Conservation (phyloP, 768 basidiomycete species). For the Galerina sulciceps region DNA sequence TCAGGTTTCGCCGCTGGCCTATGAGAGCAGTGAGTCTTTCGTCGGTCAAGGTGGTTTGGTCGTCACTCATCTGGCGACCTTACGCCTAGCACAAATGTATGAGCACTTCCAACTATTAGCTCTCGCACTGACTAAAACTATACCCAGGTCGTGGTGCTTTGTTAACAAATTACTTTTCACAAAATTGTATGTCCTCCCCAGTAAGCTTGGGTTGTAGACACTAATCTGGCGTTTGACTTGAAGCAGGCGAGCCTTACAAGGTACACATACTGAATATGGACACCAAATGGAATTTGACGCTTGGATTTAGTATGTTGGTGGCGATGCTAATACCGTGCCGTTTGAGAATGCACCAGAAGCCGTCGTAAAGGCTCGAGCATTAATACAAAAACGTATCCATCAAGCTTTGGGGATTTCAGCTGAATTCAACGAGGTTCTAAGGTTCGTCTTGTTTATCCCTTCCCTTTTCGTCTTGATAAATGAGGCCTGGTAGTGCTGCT, state of each 20-base stretch:
- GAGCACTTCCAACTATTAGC: not conserved
- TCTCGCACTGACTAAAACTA: not conserved
- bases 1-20: slow-evolving; percentile 76
- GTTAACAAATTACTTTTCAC: slow-evolving; percentile 84
- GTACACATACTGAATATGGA: slow-evolving; percentile 35
- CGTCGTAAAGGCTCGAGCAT: slow-evolving; percentile 56
- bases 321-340: slow-evolving; percentile 72
- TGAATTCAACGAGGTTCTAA: slow-evolving; percentile 79
- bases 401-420: slow-evolving; percentile 43
- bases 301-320: slow-evolving; percentile 69
- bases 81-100: slow-evolving; percentile 69
- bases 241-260: slow-evolving; percentile 83
- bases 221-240: not conserved
- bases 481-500: slow-evolving; percentile 52
- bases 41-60: not conserved
- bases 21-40: slow-evolving; percentile 57
- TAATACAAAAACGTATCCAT: slow-evolving; percentile 61
- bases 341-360: slow-evolving; percentile 62
- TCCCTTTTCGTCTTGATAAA: not conserved
- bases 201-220: not conserved
- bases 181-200: slow-evolving; percentile 62
- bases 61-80: slow-evolving; percentile 4
- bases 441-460: slow-evolving; percentile 29
- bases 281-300: not conserved
- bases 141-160: slow-evolving; percentile 66